Evolutionary conservation across 192 early-diverging fungal genomes (phyloP), one percentile per base, ranked within the genome.

Genomic region (Backusella macrospora): DNA sequence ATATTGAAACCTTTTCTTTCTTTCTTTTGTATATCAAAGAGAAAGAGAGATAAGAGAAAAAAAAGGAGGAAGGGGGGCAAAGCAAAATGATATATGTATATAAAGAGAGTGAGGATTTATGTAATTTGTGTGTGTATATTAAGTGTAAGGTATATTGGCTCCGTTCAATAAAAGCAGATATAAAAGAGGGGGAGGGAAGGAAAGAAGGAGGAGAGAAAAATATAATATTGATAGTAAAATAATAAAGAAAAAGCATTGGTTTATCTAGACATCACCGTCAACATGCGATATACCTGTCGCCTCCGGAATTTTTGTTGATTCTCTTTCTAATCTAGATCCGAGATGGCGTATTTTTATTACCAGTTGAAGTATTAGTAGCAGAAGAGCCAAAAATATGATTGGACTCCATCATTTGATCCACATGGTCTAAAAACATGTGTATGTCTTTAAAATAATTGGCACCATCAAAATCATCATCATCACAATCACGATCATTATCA

Each of bases 341-440:
- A 55, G 52, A 55, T 55, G 52, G 52, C 52, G 52, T 55, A 55
- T 23, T 13, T 5, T 26, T 55, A 23, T 23, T 14, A 46, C 45
- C 23, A 59, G 10, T 26, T 4, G 3, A 26, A 5, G 52, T 14
- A 46, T 14, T 55, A 59, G 10, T 26, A 26, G 3, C 26, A 5
- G 52, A 59, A 59, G 21, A 5, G 13, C 52, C 52, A 59, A 59
- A 59, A 59, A 59, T 18, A 12, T 59, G 9, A 59, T 59, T 59
- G 18, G 52, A 59, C 13, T 26, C 52, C 52, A 59, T 59, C 52
- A 59, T 59, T 59, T 59, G 21, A 59, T 59, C 52, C 10, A 59
- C 52, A 59, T 59, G 52, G 52, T 59, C 52, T 59, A 59, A 59
- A 59, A 59, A 59, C 52, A 59, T 59, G 21, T 59, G 52, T 59